Evolutionary conservation across 2,329 filamentous ascomycete species (phyloP).

Genomic region (Aspergillus arachidicola): DNA sequence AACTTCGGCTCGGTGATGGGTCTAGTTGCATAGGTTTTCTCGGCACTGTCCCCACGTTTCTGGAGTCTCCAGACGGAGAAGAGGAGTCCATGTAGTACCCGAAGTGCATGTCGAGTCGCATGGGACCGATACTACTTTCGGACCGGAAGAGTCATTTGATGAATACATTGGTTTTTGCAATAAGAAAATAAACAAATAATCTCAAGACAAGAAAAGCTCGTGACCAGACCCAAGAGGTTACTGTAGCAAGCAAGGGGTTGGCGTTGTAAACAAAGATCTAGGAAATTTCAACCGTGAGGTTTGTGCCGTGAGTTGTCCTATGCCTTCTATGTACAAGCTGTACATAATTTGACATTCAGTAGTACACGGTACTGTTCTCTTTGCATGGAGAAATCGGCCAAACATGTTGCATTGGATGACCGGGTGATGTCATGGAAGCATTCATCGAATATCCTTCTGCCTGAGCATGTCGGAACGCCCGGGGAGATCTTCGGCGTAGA

Average conservation of each 20-base stretch:
- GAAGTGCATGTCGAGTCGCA: neutral
- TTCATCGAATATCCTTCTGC: neutral
- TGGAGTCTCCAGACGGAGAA: neutral
- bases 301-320: neutral
- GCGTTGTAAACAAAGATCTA: neutral
- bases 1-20: neutral
- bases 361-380: neutral
- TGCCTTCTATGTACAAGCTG: neutral
- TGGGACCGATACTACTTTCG: neutral
- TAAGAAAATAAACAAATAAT: neutral
- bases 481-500: neutral
- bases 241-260: neutral
- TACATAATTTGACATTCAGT: neutral
- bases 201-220: neutral
- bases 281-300: neutral
- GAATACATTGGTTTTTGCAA: neutral
- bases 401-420: neutral
- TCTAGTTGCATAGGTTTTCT: neutral
- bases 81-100: neutral
- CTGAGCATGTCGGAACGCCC: neutral
- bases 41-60: neutral
- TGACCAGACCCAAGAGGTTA: neutral
- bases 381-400: neutral
- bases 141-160: neutral
- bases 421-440: constrained; percentile 10